phyloP scores from a whole-genome alignment of 306 rosid species.

The Adenanthera pavonina region DNA sequence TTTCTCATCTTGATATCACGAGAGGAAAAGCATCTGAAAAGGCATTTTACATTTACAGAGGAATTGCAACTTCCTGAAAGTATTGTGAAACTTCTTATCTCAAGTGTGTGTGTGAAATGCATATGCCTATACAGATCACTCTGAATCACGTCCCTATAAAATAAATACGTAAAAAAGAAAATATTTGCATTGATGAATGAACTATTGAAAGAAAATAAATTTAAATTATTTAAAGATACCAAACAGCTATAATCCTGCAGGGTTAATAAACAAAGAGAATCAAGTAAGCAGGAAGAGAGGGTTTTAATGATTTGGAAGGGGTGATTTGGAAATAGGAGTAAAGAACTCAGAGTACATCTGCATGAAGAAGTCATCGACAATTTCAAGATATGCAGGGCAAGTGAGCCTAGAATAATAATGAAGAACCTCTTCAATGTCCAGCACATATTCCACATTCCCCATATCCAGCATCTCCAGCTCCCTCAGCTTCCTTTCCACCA shows the following conservation, averaged over 20 bases:
- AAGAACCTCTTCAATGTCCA: constrained; percentile 87
- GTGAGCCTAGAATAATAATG: constrained; percentile 86
- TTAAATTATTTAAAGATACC: constrained; percentile 19
- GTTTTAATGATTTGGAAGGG: constrained; percentile 2
- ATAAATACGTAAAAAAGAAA: background rate
- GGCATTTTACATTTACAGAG: constrained; percentile 8
- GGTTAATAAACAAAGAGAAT: constrained; percentile 25
- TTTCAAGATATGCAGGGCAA: constrained; percentile 75
- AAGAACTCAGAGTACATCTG: constrained; percentile 68
- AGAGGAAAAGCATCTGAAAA: constrained; percentile 2
- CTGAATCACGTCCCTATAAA: background rate
- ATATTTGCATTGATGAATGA: constrained; percentile 7
- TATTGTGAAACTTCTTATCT: background rate
- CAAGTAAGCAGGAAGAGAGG: background rate
- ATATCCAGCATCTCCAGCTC: constrained; percentile 75
- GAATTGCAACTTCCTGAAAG: background rate
- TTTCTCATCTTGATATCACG: background rate
- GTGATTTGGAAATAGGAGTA: constrained; percentile 24
- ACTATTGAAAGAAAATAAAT: constrained; percentile 3
- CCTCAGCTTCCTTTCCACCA: constrained; percentile 72
- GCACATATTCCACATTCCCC: constrained; percentile 70
- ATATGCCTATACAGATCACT: background rate
- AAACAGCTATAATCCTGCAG: constrained; percentile 19
- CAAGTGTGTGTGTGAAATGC: constrained; percentile 10
- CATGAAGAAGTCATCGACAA: constrained; percentile 80